A percentile compares a stretch with the other conserved stretches of the same genome.
phyloP scores from a whole-genome alignment of 192 early-diverging fungal genomes.

The Linnemannia schmuckeri region DNA sequence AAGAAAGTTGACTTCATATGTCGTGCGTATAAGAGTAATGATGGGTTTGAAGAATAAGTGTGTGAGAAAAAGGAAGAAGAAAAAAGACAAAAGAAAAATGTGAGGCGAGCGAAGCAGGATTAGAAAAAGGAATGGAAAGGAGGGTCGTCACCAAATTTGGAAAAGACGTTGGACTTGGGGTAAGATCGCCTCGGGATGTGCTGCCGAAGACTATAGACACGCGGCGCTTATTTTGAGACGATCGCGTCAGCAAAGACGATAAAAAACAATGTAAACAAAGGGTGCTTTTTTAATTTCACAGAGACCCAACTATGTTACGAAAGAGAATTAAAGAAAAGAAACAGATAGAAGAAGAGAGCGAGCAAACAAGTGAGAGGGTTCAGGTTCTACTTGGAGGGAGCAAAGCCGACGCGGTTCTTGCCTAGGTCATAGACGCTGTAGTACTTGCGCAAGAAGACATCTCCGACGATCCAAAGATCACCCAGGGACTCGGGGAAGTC shows the following conservation, averaged over 20 bases:
- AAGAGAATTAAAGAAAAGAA: neutral
- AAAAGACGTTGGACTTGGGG: neutral
- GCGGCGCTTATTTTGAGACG: neutral
- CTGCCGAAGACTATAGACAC: neutral
- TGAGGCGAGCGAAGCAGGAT: neutral
- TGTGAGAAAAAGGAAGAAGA: neutral
- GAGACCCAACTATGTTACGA: neutral
- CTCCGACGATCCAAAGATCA: conserved; percentile 87
- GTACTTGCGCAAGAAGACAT: conserved; percentile 84
- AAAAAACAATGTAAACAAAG: neutral
- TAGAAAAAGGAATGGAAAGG: neutral
- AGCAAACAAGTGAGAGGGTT: neutral
- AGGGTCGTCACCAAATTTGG: neutral
- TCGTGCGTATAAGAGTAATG: too few species aligned
- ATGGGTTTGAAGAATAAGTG: neutral
- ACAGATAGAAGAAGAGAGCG: neutral
- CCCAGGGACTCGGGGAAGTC: conserved; percentile 86
- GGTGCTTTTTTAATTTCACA: neutral
- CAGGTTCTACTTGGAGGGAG: conserved; percentile 18
- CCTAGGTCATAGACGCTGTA: conserved; percentile 79
- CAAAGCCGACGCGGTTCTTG: conserved; percentile 77
- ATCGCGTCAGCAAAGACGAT: neutral
- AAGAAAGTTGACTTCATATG: conserved; percentile 9
- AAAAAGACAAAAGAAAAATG: too few species aligned
- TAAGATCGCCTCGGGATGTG: neutral